phyloP scores from a whole-genome alignment of 768 basidiomycete species.

The Hypsizygus marmoreus region DNA sequence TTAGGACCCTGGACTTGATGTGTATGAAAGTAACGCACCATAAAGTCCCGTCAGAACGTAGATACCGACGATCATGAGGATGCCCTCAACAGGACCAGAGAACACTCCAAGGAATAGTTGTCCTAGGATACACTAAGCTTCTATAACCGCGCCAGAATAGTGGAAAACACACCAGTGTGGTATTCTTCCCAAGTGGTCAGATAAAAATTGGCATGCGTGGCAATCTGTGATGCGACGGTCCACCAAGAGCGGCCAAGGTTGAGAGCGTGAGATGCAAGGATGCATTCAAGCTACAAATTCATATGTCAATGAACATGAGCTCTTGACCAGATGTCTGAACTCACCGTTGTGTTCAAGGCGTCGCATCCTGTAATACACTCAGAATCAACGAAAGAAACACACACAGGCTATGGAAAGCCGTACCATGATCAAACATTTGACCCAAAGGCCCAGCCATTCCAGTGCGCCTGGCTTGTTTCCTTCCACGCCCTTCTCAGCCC shows the following conservation, averaged over 20 bases:
- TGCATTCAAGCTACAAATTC: slow-evolving; percentile 71
- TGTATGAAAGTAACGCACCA: slow-evolving; percentile 44
- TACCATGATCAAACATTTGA: slow-evolving; percentile 98
- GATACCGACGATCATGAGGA: slow-evolving; percentile 78
- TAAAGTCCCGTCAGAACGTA: slow-evolving; percentile 78
- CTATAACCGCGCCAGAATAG: neutral
- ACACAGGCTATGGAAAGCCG: slow-evolving; percentile 13
- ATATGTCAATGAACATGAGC: neutral
- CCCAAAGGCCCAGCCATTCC: slow-evolving; percentile 98
- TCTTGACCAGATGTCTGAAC: neutral
- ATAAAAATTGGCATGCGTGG: slow-evolving; percentile 78
- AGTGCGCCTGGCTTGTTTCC: slow-evolving; percentile 93
- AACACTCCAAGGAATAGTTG: slow-evolving; percentile 90
- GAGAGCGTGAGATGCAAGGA: slow-evolving; percentile 81
- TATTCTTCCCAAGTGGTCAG: slow-evolving; percentile 85
- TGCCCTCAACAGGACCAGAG: slow-evolving; percentile 96
- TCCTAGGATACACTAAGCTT: slow-evolving; percentile 42
- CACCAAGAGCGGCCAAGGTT: slow-evolving; percentile 96
- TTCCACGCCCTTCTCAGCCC: slow-evolving; percentile 26
- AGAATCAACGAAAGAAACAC: neutral
- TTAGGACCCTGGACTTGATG: neutral
- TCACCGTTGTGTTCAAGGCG: slow-evolving; percentile 92
- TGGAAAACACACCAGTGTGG: slow-evolving; percentile 65
- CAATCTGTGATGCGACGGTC: slow-evolving; percentile 87
- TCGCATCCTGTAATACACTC: slow-evolving; percentile 68